phyloP scores from a whole-genome alignment of 306 rosid species.

The Lithocarpus polystachyus region DNA sequence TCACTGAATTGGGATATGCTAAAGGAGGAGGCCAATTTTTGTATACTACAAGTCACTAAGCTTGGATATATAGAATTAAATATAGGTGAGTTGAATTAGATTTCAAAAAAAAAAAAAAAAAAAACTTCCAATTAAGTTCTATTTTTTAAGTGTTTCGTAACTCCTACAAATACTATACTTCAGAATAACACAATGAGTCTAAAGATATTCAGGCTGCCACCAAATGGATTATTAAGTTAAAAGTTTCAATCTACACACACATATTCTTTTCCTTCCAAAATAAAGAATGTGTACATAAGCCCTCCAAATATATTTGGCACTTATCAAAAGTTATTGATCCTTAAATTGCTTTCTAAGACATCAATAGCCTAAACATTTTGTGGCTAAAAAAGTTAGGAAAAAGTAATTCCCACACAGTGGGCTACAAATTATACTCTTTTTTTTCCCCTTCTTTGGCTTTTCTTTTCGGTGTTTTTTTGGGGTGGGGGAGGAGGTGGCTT shows the following conservation, averaged over 20 bases:
- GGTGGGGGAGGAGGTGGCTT: constrained; percentile 2
- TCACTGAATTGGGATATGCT: not conserved
- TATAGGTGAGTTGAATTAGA: not conserved
- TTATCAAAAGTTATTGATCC: constrained; percentile 1
- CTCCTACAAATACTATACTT: not conserved
- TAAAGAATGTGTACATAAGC: not conserved
- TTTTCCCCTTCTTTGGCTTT: not conserved
- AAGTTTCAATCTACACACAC: not conserved
- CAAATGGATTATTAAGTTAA: not conserved
- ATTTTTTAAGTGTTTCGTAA: not conserved
- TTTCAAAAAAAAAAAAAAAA: not conserved
- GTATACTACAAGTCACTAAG: too few relatives aligned
- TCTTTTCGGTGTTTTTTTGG: not conserved
- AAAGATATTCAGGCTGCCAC: not conserved
- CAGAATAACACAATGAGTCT: not conserved
- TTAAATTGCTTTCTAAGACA: not conserved
- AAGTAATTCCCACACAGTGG: not conserved
- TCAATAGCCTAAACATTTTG: not conserved
- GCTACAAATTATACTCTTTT: not conserved
- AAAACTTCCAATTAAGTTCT: not conserved
- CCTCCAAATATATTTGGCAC: not conserved
- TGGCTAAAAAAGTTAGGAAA: constrained; percentile 1
- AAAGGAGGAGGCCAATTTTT: not conserved
- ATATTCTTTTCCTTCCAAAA: not conserved
- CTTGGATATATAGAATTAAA: too few relatives aligned